A percentile compares a stretch with the other conserved stretches of the same genome.
These are phyloP conservation scores for Pleurozium schreberi DNA, from an alignment of 225 moss, liverwort and hornwort species.

Conservation along the genomic window DNA sequence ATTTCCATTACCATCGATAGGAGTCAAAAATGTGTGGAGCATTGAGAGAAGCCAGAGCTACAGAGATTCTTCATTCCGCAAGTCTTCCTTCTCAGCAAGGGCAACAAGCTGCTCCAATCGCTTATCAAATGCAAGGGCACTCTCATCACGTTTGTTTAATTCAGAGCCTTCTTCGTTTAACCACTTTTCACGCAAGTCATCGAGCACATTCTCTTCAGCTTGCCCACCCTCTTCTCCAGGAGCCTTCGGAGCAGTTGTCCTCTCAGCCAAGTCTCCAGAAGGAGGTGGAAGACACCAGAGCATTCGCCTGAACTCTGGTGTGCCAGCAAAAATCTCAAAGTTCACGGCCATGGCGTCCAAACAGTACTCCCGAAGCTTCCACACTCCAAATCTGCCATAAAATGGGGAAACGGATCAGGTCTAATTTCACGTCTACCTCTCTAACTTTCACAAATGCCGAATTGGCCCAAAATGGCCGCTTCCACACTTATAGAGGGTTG, in stretches of 20 bases:
- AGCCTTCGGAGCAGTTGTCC: slow-evolving; percentile 71
- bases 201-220: slow-evolving; percentile 51
- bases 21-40: not conserved
- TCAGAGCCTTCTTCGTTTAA: slow-evolving; percentile 83
- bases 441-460: not conserved
- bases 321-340: slow-evolving; percentile 59
- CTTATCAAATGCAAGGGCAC: slow-evolving; percentile 62
- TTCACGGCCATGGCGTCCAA: slow-evolving; percentile 84
- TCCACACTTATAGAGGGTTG: not conserved
- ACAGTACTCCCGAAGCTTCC: slow-evolving; percentile 82
- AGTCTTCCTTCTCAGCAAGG: slow-evolving; percentile 24
- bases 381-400: slow-evolving; percentile 74
- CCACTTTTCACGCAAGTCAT: slow-evolving; percentile 94
- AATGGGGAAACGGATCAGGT: not conserved
- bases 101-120: slow-evolving; percentile 39
- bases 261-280: slow-evolving; percentile 60
- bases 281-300: slow-evolving; percentile 66
- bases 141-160: slow-evolving; percentile 68
- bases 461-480: not conserved
- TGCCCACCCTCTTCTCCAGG: slow-evolving; percentile 60
- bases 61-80: not conserved
- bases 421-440: not conserved
- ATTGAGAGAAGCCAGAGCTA: not conserved
- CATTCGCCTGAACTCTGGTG: slow-evolving; percentile 67
- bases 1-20: not conserved